Percentiles rank a stretch among this genome's conserved stretches.
Evolutionary conservation across 176 grass and related monocot genomes (phyloP).

Genomic region (Carex pumila): DNA sequence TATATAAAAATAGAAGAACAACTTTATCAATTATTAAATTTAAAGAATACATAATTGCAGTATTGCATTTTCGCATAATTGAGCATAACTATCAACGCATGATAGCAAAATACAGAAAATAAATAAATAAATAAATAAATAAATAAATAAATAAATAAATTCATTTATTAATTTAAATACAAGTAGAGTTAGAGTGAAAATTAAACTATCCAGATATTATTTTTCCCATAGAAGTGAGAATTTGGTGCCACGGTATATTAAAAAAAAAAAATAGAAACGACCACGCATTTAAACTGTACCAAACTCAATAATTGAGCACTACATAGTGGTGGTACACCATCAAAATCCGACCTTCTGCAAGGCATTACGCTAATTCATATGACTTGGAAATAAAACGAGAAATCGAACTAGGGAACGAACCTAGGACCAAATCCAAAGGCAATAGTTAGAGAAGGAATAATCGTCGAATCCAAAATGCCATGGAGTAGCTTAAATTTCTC

Average conservation of each 20-base stretch:
- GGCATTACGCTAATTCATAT: neutral
- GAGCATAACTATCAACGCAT: neutral
- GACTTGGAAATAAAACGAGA: neutral
- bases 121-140: too few relatives aligned
- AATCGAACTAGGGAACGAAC: neutral
- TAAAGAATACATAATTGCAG: neutral
- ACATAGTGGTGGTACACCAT: neutral
- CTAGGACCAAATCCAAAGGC: neutral
- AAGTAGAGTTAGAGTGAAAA: neutral
- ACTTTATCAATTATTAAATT: neutral
- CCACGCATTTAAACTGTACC: neutral
- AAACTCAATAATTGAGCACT: constrained; percentile 14
- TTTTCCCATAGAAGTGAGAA: neutral
- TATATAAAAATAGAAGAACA: neutral
- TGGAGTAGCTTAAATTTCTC: neutral
- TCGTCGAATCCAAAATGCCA: neutral
- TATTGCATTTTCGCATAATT: neutral
- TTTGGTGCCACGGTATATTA: neutral
- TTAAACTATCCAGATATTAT: neutral
- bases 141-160: neutral
- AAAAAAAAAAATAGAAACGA: neutral
- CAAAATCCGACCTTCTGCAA: neutral
- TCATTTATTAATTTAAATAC: neutral
- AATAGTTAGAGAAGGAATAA: neutral
- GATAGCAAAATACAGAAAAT: neutral